Percentiles rank a stretch among this genome's conserved stretches.
phyloP scores from a whole-genome alignment of 352 stramenopile species.

The Phytopythium kandeliae region DNA sequence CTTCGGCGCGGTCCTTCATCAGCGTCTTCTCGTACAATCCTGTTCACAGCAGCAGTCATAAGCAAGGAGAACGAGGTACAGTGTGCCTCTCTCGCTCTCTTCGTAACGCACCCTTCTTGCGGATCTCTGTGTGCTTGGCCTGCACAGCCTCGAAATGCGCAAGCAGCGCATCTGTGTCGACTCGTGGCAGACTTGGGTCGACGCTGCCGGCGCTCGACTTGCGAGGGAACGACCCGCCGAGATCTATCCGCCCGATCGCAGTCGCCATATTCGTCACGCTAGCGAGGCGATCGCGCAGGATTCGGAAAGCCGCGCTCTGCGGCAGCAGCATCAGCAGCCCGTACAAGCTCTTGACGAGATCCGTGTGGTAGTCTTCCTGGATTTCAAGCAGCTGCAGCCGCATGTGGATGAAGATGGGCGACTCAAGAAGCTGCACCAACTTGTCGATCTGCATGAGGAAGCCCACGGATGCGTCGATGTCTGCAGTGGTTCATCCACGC shows the following conservation, averaged over 20 bases:
- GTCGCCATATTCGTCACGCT: conserved; percentile 87
- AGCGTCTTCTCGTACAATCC: conserved; percentile 68
- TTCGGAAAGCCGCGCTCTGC: conserved; percentile 87
- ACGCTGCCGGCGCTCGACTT: conserved; percentile 9
- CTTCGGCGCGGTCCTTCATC: conserved; percentile 29
- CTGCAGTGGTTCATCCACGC: conserved; percentile 51
- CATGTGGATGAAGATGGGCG: conserved; percentile 98
- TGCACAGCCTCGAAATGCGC: conserved; percentile 74
- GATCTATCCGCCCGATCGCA: conserved; percentile 70
- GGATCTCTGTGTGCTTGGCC: conserved; percentile 57
- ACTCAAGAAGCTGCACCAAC: conserved; percentile 98
- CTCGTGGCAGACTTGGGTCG: conserved; percentile 12
- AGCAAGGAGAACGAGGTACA: background rate
- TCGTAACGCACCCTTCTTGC: conserved; percentile 49
- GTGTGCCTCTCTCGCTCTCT: background rate
- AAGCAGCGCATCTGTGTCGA: conserved; percentile 55
- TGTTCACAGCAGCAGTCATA: conserved; percentile 2
- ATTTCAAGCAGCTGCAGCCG: conserved; percentile 97
- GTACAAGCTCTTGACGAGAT: conserved; percentile 97
- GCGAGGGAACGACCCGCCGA: conserved; percentile 22
- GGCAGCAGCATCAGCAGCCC: conserved; percentile 97
- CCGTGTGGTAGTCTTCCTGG: conserved; percentile 90
- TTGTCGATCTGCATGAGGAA: conserved; percentile 99
- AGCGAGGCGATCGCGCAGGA: conserved; percentile 74
- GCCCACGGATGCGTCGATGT: conserved; percentile 95